Percentiles rank a stretch among this genome's conserved stretches.
Evolutionary conservation across 371 early-diverging fungal genomes (phyloP).

Genomic region (Vairimorpha ceranae): DNA sequence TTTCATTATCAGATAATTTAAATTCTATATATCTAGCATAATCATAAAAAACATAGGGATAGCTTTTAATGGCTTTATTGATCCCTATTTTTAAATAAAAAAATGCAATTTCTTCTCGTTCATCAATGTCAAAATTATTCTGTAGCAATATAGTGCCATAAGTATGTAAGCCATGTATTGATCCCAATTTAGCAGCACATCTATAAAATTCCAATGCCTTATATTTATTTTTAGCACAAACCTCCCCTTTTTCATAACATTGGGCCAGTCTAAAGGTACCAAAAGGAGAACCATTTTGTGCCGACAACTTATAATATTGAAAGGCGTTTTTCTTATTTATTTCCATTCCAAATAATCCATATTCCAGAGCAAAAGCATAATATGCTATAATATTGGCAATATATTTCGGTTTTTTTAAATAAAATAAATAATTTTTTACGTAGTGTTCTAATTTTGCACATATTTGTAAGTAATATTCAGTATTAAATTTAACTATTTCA

Average conservation of each 20-base stretch:
- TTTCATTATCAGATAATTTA: neutral
- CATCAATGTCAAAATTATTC: conserved; percentile 29
- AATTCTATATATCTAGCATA: conserved; percentile 60
- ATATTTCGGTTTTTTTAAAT: neutral
- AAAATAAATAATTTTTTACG: neutral
- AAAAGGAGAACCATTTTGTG: conserved; percentile 52
- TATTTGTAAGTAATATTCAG: neutral
- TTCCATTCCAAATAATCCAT: conserved; percentile 42
- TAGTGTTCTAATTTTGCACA: neutral
- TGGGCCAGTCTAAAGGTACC: conserved; percentile 62
- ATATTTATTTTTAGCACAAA: conserved; percentile 27
- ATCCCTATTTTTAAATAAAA: conserved; percentile 60
- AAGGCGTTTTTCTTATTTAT: conserved; percentile 52
- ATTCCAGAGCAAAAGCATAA: conserved; percentile 45
- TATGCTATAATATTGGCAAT: conserved; percentile 4
- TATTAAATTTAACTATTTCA: too few species aligned
- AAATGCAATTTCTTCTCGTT: conserved; percentile 49
- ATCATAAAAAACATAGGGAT: conserved; percentile 62
- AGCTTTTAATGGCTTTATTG: conserved; percentile 54
- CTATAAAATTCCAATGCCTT: conserved; percentile 62
- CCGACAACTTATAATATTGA: conserved; percentile 55
- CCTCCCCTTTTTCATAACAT: conserved; percentile 62
- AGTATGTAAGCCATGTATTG: conserved; percentile 58
- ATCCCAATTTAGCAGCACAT: conserved; percentile 63
- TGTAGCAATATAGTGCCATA: conserved; percentile 60